Evolutionary conservation across 2,329 filamentous ascomycete species (phyloP), one percentile per base, ranked within the genome.

Genomic region (Sclerotinia spermophila): DNA sequence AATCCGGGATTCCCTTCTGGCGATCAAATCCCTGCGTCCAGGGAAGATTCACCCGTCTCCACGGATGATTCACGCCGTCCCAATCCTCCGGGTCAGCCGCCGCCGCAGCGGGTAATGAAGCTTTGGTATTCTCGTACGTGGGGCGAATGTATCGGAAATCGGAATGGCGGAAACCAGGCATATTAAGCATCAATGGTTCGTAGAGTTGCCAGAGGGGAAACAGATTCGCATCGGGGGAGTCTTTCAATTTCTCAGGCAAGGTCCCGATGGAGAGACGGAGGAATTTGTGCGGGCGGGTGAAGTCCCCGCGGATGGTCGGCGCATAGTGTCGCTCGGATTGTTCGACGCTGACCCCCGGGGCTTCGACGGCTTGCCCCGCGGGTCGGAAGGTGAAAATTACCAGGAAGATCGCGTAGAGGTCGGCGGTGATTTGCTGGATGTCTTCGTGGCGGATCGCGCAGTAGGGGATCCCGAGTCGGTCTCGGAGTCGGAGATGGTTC

Each of bases 361-460:
- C 5, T 2, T 38, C 10, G 0, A 15, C 40, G 0, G 21, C 24
- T 11, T 24, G 24, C 0, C 24, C 44, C 5, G 19, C 15, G 6
- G 62, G 45, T 5, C n/a, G 62, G 24, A 38, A 53, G 0, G 17
- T 53, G 30, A 65, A 65, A 6, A 70, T 11, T 7, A 70, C n/a
- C 0, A 70, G 61, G 5, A 27, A 27, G 5, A 70, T 33, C 1
- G 61, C 62, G 30, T 67, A 70, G 0, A 70, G 17, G 13, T 67
- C 68, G 2, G 68, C 68, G 5, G 62, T 70, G 10, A 70, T 3
- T n/a, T 67, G 62, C 40, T 67, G 40, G 17, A 70, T 67, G 15
- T 67, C 42, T 15, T 67, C 38, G 17, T 70, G 68, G 5, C n/a
- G 6, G 6, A 70, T 53, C 2, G 35, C 62, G 24, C 68, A 70